Evolutionary conservation across 208 protist species (phyloP).

Genomic region (Leptomonas pyrrhocoris): DNA sequence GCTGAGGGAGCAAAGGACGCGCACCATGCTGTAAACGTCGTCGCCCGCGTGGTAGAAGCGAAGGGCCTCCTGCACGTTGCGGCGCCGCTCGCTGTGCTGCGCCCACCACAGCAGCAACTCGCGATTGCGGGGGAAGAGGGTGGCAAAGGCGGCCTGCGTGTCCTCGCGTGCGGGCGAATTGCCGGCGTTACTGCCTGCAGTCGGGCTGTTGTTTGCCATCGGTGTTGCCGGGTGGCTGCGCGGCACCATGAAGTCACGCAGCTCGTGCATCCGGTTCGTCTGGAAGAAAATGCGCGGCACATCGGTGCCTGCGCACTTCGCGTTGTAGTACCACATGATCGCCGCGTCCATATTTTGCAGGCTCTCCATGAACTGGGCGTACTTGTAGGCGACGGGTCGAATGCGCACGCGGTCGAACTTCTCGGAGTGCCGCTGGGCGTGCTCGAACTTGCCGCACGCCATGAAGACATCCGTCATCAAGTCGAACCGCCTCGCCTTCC

Average conservation of each 20-base stretch:
- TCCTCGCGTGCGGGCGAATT: conserved; percentile 10
- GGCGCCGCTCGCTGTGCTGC: conserved; percentile 89
- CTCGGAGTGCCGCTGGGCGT: conserved; percentile 90
- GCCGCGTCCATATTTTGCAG: conserved; percentile 91
- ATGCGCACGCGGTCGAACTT: conserved; percentile 94
- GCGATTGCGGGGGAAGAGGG: conserved; percentile 71
- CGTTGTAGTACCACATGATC: conserved; percentile 93
- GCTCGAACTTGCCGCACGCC: conserved; percentile 94
- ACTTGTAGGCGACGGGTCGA: conserved; percentile 92
- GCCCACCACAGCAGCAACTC: conserved; percentile 94
- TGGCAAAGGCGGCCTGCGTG: conserved; percentile 46
- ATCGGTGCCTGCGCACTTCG: conserved; percentile 87
- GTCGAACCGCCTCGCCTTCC: conserved; percentile 88
- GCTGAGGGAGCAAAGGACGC: conserved; percentile 83
- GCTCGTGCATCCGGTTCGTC: conserved; percentile 75
- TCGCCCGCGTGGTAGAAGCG: conserved; percentile 89
- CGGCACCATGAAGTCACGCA: conserved; percentile 84
- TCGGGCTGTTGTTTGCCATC: conserved; percentile 6
- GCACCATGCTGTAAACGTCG: conserved; percentile 90
- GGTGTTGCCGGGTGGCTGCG: conserved; percentile 20
- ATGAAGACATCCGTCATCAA: conserved; percentile 94
- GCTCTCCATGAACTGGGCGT: conserved; percentile 94
- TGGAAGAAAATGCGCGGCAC: conserved; percentile 95
- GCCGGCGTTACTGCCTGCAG: neutral
- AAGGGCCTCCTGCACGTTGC: conserved; percentile 87